These are phyloP conservation scores for Hericium erinaceus DNA, from an alignment of 768 basidiomycete genomes.

Conservation along the genomic window DNA sequence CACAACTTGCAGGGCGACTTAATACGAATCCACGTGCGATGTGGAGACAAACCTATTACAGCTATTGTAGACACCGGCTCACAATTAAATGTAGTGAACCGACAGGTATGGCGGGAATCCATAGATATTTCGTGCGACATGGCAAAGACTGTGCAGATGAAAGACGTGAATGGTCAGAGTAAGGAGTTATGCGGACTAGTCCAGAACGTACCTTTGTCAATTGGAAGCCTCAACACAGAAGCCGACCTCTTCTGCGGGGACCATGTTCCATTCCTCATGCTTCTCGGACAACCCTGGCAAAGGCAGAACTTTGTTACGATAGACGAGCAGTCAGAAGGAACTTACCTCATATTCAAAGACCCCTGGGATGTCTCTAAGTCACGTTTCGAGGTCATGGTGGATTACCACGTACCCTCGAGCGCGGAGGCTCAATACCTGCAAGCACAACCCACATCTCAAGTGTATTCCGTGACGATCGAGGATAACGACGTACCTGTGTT, in stretches of 20 bases:
- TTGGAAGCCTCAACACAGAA: conserved; percentile 14
- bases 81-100: neutral
- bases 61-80: neutral
- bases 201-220: conserved; percentile 13
- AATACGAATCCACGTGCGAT: neutral
- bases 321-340: conserved; percentile 15
- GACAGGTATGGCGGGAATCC: neutral
- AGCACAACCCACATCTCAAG: neutral
- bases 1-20: neutral
- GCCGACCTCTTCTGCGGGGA: conserved; percentile 18
- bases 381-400: neutral
- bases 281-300: conserved; percentile 19
- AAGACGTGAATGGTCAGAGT: conserved; percentile 23
- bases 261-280: conserved; percentile 12
- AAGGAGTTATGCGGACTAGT: conserved; percentile 16
- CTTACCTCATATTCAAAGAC: conserved; percentile 8
- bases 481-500: no score
- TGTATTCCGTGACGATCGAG: no score
- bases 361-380: neutral
- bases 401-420: neutral
- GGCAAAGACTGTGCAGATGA: neutral
- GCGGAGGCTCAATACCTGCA: neutral
- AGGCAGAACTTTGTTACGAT: conserved; percentile 15
- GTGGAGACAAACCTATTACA: neutral
- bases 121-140: neutral